Conservation (phyloP, 495 filamentous ascomycete genomes). For the Hyaloscypha variabilis region DNA sequence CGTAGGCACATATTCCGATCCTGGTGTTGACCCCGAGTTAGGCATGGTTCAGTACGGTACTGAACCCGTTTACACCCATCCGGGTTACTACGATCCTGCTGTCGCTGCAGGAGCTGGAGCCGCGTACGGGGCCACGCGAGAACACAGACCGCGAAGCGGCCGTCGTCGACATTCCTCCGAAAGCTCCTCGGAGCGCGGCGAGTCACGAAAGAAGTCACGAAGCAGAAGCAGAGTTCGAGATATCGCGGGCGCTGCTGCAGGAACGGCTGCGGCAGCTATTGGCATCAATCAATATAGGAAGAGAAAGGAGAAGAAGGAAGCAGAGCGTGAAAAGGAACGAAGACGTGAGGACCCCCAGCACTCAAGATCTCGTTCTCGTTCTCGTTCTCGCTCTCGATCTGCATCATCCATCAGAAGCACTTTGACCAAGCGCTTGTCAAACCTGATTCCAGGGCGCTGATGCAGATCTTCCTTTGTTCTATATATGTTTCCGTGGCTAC, state of each 20-base stretch:
- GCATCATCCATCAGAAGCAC: constrained; percentile 29
- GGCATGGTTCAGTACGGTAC: constrained; percentile 84
- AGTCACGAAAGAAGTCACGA: constrained; percentile 45
- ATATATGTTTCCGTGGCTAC: constrained; percentile 18
- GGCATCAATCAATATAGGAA: constrained; percentile 77
- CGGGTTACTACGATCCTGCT: constrained; percentile 40
- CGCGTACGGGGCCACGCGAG: constrained; percentile 45
- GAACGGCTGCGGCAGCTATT: constrained; percentile 73
- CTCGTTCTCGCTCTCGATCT: constrained; percentile 26
- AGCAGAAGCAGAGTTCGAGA: constrained; percentile 64
- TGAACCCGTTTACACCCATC: constrained; percentile 54
- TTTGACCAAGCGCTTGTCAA: constrained; percentile 28
- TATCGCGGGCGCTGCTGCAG: constrained; percentile 69
- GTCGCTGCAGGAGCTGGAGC: constrained; percentile 33
- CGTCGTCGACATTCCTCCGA: constrained; percentile 32
- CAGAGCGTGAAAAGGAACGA: constrained; percentile 38
- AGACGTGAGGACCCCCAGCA: constrained; percentile 37
- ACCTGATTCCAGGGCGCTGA: constrained; percentile 28
- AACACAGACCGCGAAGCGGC: constrained; percentile 44
- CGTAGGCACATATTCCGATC: constrained; percentile 49
- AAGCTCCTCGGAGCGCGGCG: constrained; percentile 25
- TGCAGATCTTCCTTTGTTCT: constrained; percentile 16
- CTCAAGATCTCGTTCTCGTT: constrained; percentile 31
- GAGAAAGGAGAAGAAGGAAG: constrained; percentile 50
- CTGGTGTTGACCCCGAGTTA: constrained; percentile 63